Conservation (phyloP, 1,284 basidiomycete species). For the Leccinum pallidistipes region DNA sequence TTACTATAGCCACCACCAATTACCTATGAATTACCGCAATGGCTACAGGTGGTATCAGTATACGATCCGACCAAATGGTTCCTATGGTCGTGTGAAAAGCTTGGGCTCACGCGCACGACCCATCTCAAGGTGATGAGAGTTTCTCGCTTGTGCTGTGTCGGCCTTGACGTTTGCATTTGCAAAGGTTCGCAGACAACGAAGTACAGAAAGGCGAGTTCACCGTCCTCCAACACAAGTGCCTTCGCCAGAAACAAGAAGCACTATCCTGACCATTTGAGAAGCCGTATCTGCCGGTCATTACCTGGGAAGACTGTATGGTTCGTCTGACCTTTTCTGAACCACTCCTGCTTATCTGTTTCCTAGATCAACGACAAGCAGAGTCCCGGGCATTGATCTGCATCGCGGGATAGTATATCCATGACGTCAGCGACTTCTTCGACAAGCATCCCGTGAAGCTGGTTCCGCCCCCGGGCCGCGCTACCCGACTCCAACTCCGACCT, state of each 20-base stretch:
- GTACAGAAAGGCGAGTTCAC: conserved; percentile 86
- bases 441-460: conserved; percentile 65
- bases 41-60: conserved; percentile 85
- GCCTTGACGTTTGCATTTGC: neutral
- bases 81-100: conserved; percentile 60
- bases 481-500: conserved; percentile 8
- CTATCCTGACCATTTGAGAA: conserved; percentile 74
- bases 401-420: conserved; percentile 78
- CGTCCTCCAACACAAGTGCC: conserved; percentile 78
- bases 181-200: conserved; percentile 86
- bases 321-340: neutral
- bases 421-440: conserved; percentile 76
- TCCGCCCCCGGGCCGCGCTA: no score
- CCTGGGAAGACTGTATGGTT: conserved; percentile 75
- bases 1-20: conserved; percentile 87
- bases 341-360: neutral
- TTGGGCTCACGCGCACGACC: conserved; percentile 65
- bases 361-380: conserved; percentile 72
- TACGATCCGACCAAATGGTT: conserved; percentile 90
- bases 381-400: conserved; percentile 77
- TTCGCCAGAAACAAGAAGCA: conserved; percentile 66
- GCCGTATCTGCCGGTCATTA: conserved; percentile 77
- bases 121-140: conserved; percentile 64
- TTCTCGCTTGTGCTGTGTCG: neutral
- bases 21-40: conserved; percentile 84